Percentiles rank a stretch among this genome's conserved stretches.
Evolutionary conservation across 805 yeast species (phyloP).

Genomic region (Metschnikowia proteae): DNA sequence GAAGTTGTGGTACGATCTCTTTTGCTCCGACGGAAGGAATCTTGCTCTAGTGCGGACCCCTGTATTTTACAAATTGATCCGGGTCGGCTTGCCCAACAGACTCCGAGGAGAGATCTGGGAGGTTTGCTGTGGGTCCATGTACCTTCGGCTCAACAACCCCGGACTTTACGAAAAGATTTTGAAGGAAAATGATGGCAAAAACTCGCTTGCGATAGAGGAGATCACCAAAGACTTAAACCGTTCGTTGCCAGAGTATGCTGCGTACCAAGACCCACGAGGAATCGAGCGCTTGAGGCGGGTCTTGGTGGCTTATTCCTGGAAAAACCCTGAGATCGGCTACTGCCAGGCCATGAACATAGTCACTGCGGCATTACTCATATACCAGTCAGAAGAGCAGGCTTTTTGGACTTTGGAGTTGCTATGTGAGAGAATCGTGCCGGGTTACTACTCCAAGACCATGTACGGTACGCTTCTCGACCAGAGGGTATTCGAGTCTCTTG

Average conservation of each 20-base stretch:
- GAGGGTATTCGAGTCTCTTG: conserved; percentile 85
- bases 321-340: conserved; percentile 93
- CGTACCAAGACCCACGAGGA: conserved; percentile 85
- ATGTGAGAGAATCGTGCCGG: conserved; percentile 86
- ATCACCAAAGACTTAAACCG: conserved; percentile 94
- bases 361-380: conserved; percentile 70
- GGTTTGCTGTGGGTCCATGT: conserved; percentile 81
- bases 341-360: conserved; percentile 99
- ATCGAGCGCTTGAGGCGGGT: conserved; percentile 81
- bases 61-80: conserved; percentile 72
- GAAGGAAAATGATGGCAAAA: conserved; percentile 56
- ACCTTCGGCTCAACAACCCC: conserved; percentile 57
- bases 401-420: conserved; percentile 84
- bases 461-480: conserved; percentile 95
- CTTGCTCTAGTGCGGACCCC: conserved; percentile 70
- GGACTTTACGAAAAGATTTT: conserved; percentile 58
- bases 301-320: conserved; percentile 93
- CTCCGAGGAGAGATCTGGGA: conserved; percentile 98
- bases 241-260: conserved; percentile 93
- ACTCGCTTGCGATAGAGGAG: conserved; percentile 87
- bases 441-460: conserved; percentile 96
- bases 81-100: conserved; percentile 93
- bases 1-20: conserved; percentile 91
- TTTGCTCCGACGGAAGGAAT: conserved; percentile 80
- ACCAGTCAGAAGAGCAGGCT: conserved; percentile 95